Evolutionary conservation across 2,329 filamentous ascomycete genomes (phyloP), one percentile per base, ranked within the genome.

Genomic region (Aspergillus sp.): DNA sequence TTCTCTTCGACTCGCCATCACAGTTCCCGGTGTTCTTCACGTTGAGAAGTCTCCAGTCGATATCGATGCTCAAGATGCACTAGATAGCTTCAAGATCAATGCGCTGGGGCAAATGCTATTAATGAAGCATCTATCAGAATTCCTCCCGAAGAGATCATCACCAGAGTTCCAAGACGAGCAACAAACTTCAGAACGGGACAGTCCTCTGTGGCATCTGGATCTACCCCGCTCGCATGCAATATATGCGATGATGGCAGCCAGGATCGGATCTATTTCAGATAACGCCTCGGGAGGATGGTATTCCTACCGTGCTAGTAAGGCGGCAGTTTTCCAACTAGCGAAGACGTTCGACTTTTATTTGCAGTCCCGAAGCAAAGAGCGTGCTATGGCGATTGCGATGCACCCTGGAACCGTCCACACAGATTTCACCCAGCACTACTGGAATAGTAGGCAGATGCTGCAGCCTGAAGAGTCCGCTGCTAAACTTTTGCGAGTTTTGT

Each of bases 341-440:
- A 89, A 87, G 74, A 88, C 83, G 6, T 86, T 91, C 60, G 90
- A 95, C 70, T 80, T 89, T 27, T 83, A 86, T 68, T 74, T 95
- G 33, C 73, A 74, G 37, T 77, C 81, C 4, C 79, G 81, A 42
- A 81, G 82, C 58, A 85, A 81, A 0, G 82, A 83, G 0, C 85
- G 83, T 51, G 89, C 88, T 0, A 79, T 91, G 63, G 85, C 86
- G 1, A 76, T 96, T 11, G 83, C 82, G 9, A 81, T 95, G 68
- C 91, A 95, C 73, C 91, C 91, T 1, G 90, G 91, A 3, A 95
- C 90, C 1, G 90, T 95, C 49, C 86, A 83, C 77, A 95, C 90
- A 51, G 86, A 83, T 9, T 75, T 96, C 60, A 91, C 86, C 61
- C 82, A 79, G 66, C 86, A 86, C 44, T 95, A 90, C 69, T 93